These are phyloP conservation scores for Fusarium verticillioides DNA, from an alignment of 2,329 filamentous ascomycete species.

Conservation along the genomic window DNA sequence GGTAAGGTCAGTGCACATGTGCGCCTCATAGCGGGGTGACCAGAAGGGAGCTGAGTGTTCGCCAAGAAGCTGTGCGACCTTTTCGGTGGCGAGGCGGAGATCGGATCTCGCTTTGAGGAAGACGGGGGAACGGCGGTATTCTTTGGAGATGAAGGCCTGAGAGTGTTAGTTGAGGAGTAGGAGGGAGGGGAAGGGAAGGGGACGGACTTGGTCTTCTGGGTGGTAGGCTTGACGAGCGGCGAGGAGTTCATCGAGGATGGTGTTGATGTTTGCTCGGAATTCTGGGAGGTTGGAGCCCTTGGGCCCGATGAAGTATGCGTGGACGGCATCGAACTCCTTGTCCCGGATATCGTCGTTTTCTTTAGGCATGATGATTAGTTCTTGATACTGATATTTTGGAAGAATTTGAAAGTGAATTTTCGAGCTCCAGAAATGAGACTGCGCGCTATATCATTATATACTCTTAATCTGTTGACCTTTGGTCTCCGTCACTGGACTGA, in stretches of 20 bases:
- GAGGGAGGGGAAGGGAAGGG: fast-evolving
- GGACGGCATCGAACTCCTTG: slow-evolving; percentile 38
- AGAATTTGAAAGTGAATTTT: too few relatives aligned
- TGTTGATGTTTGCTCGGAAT: slow-evolving; percentile 53
- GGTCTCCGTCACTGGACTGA: neutral
- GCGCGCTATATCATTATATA: too few relatives aligned
- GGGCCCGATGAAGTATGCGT: slow-evolving; percentile 57
- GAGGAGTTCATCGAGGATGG: slow-evolving; percentile 52
- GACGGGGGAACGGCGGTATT: slow-evolving; percentile 48
- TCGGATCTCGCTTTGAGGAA: slow-evolving; percentile 50
- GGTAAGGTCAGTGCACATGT: slow-evolving; percentile 58
- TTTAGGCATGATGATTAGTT: slow-evolving; percentile 3
- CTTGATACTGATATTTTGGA: too few relatives aligned
- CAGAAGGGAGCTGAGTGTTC: slow-evolving; percentile 58
- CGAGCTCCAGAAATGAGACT: too few relatives aligned
- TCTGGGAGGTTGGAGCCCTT: slow-evolving; percentile 55
- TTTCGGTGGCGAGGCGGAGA: slow-evolving; percentile 50
- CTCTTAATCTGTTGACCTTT: too few relatives aligned
- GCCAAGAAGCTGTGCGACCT: slow-evolving; percentile 53
- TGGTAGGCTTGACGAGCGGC: slow-evolving; percentile 50
- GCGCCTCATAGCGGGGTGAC: slow-evolving; percentile 58
- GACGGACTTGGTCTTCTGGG: slow-evolving; percentile 50
- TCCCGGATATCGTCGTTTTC: neutral
- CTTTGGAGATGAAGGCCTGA: slow-evolving; percentile 50
- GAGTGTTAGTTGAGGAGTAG: fast-evolving